Evolutionary conservation across 1,284 basidiomycete species (phyloP), one percentile per base, ranked within the genome.

Genomic region (Leccinum subrobustum): DNA sequence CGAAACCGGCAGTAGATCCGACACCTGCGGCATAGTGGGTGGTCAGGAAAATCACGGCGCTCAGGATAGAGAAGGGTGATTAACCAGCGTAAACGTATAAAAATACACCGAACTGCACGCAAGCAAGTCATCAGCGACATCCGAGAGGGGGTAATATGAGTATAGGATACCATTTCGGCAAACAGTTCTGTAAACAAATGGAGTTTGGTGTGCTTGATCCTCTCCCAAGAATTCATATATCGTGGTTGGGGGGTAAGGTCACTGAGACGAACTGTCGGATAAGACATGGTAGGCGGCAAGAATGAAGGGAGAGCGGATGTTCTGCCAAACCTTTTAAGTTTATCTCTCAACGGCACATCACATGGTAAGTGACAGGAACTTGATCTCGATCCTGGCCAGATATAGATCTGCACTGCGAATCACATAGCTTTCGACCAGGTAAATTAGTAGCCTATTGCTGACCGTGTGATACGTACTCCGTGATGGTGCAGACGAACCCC

Each of bases 151-250:
- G 56, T 14, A 33, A 52, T 12, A 23, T 4, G 1, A 12, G 27
- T 31, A n/a, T 9, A 69, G 76, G 69, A 39, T 68, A 87, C 87
- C 59, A 78, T 76, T 74, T 89, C 87, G 27, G 85, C 86, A 47
- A 86, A 76, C 65, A 81, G 79, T 70, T 89, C 83, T 20, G 83
- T 75, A 2, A 82, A 62, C 80, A 82, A 81, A 63, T 85, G 83
- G 5, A 80, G 69, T 48, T 78, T 73, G 31, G 71, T 75, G 66
- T 85, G 81, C 52, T 84, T 77, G 63, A 75, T 69, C 54, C 75
- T 79, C 68, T 89, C 86, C 83, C 87, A 88, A 33, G 70, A 62
- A 3, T 67, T 64, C 65, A 85, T 75, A 53, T 81, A 65, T 25
- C 68, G 69, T 18, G 78, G 74, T 33, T 78, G 80, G 37, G 68